Conservation (phyloP, 1,284 basidiomycete species). For the Boletus albobrunnescens region DNA sequence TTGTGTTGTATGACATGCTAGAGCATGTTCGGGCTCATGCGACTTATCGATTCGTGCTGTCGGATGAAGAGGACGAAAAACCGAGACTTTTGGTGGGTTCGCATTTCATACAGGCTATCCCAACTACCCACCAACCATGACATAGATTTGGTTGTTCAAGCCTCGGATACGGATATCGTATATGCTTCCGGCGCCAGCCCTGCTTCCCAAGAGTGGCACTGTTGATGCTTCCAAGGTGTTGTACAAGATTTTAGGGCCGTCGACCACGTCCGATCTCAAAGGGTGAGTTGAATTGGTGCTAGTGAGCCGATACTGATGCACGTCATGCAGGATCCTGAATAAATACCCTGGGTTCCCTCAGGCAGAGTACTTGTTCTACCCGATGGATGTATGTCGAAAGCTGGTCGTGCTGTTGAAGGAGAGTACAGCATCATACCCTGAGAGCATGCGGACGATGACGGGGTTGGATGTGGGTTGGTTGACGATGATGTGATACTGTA, state of each 20-base stretch:
- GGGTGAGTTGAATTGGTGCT: slow-evolving; percentile 40
- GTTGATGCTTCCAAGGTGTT: slow-evolving; percentile 71
- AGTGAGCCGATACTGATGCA: slow-evolving; percentile 3
- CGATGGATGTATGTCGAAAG: slow-evolving; percentile 65
- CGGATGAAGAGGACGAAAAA: slow-evolving; percentile 77
- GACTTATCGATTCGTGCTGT: slow-evolving; percentile 80
- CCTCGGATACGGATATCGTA: slow-evolving; percentile 78
- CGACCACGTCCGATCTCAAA: slow-evolving; percentile 49
- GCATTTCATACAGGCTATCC: background rate
- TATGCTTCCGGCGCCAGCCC: slow-evolving; percentile 48
- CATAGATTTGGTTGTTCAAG: slow-evolving; percentile 86
- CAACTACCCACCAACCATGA: background rate
- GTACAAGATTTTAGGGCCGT: slow-evolving; percentile 65
- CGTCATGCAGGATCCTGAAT: slow-evolving; percentile 45
- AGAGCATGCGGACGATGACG: slow-evolving; percentile 69
- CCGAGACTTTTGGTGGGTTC: slow-evolving; percentile 69
- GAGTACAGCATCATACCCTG: slow-evolving; percentile 71
- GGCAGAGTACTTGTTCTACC: slow-evolving; percentile 77
- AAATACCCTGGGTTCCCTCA: slow-evolving; percentile 77
- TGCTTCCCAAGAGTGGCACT: slow-evolving; percentile 58
- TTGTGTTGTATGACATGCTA: slow-evolving; percentile 81
- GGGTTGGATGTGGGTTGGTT: slow-evolving; percentile 79
- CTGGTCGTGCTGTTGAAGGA: slow-evolving; percentile 65
- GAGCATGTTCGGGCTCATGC: slow-evolving; percentile 87
- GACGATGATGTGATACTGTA: slow-evolving; percentile 31